Base-by-base conservation (phyloP, 768 basidiomycete species). In the Chalciporus piperatus region DNA sequence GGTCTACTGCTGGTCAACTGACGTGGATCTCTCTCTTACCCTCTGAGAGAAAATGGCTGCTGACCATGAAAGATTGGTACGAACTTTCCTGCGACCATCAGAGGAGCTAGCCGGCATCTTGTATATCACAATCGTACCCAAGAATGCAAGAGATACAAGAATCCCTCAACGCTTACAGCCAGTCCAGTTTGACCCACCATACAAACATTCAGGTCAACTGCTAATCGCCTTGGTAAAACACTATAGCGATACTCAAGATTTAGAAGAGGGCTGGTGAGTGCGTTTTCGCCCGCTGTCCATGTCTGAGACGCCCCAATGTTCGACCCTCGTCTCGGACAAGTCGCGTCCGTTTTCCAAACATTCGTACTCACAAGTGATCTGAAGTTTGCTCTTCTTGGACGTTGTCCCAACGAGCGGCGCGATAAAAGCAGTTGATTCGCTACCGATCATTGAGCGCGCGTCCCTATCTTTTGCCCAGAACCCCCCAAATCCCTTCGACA, bases 181-280 rank as follows among this genome's bases (percentile, higher is more conserved):
- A 40, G 32, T n/a, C 22, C 47, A 9, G 37, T 25, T 33, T 19
- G 41, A 47, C 42, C 17, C 41, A 11, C 17, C 41, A 7, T 23
- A 27, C 38, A n/a, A 22, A 37, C 55, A 48, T 41, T 28, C 27
- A 3, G 45, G 32, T 13, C 53, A 38, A 3, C 52, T 41, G 13
- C 23, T 54, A 50, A 69, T 83, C 41, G 81, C 77, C 9, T 70
- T 84, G 14, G 67, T 85, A 19, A 69, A 74, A 1, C 83, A 82
- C 54, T 74, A 67, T 52, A 69, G 73, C 57, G 64, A 71, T 46
- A 66, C 67, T 58, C 67, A 69, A 45, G 65, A 70, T 17, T 67
- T 67, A n/a, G 82, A 83, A 55, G 74, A 83, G 61, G 83, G 78
- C 55, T 74, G 81, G 82, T 82, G 50, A 38, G 74, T 66, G n/a